Evolutionary conservation across 495 filamentous ascomycete species (phyloP), one percentile per base, ranked within the genome.

Genomic region (Podospora fimiseda): DNA sequence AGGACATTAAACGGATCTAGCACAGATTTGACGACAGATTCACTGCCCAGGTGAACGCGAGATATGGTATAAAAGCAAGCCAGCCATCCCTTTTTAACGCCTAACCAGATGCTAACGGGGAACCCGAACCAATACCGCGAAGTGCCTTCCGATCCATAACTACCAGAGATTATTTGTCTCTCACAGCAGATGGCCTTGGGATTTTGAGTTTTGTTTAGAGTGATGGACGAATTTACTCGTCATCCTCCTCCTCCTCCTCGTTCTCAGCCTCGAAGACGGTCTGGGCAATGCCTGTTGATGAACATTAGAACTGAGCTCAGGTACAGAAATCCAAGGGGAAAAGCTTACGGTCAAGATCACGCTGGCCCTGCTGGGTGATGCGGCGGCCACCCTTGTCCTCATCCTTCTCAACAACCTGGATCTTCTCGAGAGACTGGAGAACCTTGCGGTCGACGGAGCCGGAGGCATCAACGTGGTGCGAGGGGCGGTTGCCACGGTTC

Each of bases 351-450:
- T 96, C 93, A 78, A 98, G 80, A 90, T 98, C 93, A 73, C 93
- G 88, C 81, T 96, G 93, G 60, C 93, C 93, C 66, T 81, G 80
- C 80, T 97, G 90, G 63, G 93, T 96, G 73, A 97, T 97, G 63
- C 93, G 82, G 63, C 93, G 86, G 62, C 93, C 93, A 77, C 93
- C 93, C 81, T 92, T 93, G 48, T 96, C 92, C 82, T 94, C 91
- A 69, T 96, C 89, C 67, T 82, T 72, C 86, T 98, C 93, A 49
- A 98, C 76, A 62, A 98, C 89, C 72, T 91, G 90, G 70, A 98
- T 96, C 85, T 96, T 95, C 88, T 96, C 92, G 43, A 98, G 84
- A 49, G 90, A 80, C 83, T 96, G 92, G 71, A 95, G 78, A 60
- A 92, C 82, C 79, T 95, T 96, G 69, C 93, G 88, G 78, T 98